phyloP scores from a whole-genome alignment of 768 basidiomycete species.

The Tylopilus vinaceipallidus region DNA sequence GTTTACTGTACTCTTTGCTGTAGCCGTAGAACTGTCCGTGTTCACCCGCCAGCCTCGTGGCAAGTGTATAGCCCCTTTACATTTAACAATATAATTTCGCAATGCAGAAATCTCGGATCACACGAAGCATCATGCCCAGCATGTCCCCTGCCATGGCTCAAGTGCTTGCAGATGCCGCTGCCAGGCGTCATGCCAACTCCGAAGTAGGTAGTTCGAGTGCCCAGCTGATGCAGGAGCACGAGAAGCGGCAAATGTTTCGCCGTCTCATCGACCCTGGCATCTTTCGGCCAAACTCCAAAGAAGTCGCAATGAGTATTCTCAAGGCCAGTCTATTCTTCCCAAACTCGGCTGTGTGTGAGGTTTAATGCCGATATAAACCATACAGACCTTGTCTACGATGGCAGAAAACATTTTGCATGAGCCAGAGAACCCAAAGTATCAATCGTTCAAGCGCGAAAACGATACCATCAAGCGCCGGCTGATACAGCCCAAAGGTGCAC shows the following conservation, averaged over 20 bases:
- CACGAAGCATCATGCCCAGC: slow-evolving; percentile 13
- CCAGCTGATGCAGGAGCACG: slow-evolving; percentile 47
- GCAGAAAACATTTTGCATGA: slow-evolving; percentile 73
- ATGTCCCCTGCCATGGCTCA: slow-evolving; percentile 16
- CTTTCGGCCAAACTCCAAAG: slow-evolving; percentile 62
- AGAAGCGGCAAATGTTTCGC: slow-evolving; percentile 68
- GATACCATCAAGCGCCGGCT: slow-evolving; percentile 59
- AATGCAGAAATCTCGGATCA: too few relatives aligned
- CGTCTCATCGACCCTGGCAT: slow-evolving; percentile 80
- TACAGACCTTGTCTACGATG: slow-evolving; percentile 57
- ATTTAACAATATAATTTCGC: too few relatives aligned
- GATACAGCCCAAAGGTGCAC: slow-evolving; percentile 64
- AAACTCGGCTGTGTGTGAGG: too few relatives aligned
- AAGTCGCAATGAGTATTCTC: slow-evolving; percentile 57
- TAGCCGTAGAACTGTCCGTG: slow-evolving; percentile 1
- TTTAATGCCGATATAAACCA: too few relatives aligned
- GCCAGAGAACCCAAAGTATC: slow-evolving; percentile 70
- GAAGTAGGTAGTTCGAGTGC: neutral
- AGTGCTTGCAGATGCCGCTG: slow-evolving; percentile 29
- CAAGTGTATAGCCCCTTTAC: slow-evolving; percentile 18
- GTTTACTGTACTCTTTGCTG: neutral
- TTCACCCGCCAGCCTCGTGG: neutral
- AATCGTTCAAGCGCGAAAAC: slow-evolving; percentile 77
- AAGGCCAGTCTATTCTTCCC: slow-evolving; percentile 41
- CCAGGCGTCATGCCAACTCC: slow-evolving; percentile 18